phyloP scores from a whole-genome alignment of 1,284 basidiomycete species.

The Cutaneotrichosporon sp. region DNA sequence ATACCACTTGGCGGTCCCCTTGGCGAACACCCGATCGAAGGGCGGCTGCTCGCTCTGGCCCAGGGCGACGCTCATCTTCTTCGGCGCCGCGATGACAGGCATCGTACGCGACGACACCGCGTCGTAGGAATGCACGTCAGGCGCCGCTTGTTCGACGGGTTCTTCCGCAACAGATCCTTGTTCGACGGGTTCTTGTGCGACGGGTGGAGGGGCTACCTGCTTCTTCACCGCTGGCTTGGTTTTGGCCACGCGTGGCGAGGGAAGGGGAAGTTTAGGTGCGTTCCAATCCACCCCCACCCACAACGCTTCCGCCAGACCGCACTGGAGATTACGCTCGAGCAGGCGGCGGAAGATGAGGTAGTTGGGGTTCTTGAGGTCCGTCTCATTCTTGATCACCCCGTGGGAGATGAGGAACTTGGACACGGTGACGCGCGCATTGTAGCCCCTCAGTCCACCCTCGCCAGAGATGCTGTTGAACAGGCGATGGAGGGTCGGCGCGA shows the following conservation, averaged over 20 bases:
- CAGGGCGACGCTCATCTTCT: conserved; percentile 37
- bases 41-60: conserved; percentile 36
- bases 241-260: too few relatives aligned
- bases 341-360: neutral
- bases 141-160: too few relatives aligned
- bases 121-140: too few relatives aligned
- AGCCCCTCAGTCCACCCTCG: conserved; percentile 24
- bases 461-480: conserved; percentile 32
- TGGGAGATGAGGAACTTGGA: conserved; percentile 28
- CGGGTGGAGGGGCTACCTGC: too few relatives aligned
- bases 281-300: too few relatives aligned
- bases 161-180: neutral
- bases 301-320: neutral
- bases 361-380: neutral
- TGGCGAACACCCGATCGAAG: conserved; percentile 29
- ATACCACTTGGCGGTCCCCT: conserved; percentile 34
- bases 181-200: too few relatives aligned
- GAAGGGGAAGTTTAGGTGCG: too few relatives aligned
- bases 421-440: conserved; percentile 25
- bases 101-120: too few relatives aligned
- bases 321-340: neutral
- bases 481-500: conserved; percentile 12
- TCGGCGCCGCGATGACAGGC: conserved; percentile 5
- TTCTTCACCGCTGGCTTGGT: too few relatives aligned
- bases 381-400: conserved; percentile 2